Evolutionary conservation across 2,329 filamentous ascomycete genomes (phyloP).

Genomic region (Zymoseptoria passerinii): DNA sequence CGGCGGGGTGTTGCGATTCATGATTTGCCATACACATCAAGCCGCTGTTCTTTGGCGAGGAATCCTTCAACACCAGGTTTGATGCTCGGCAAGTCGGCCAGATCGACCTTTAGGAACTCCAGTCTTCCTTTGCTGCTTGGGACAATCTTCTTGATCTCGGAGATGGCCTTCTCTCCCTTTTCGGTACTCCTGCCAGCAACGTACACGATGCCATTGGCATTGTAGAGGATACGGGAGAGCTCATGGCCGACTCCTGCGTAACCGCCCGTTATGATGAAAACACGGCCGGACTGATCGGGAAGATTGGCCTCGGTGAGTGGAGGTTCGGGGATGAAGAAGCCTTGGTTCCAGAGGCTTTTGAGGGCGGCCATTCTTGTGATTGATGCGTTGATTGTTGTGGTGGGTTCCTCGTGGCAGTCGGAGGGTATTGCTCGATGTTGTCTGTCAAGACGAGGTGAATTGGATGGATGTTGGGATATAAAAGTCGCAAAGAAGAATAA

Average conservation of each 20-base stretch:
- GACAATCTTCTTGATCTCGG: constrained; percentile 32
- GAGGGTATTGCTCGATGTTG: neutral
- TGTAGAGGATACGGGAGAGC: constrained; percentile 47
- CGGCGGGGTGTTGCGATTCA: no score
- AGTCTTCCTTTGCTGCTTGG: constrained; percentile 35
- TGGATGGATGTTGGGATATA: no score
- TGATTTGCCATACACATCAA: no score
- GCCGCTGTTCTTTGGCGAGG: constrained; percentile 26
- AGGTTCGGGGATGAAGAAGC: constrained; percentile 28
- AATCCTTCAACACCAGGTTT: constrained; percentile 30
- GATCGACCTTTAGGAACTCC: constrained; percentile 42
- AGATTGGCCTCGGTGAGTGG: constrained; percentile 38
- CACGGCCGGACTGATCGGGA: constrained; percentile 35
- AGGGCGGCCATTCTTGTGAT: neutral
- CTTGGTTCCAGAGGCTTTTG: constrained; percentile 11
- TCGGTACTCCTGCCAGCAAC: constrained; percentile 42
- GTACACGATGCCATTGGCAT: constrained; percentile 47
- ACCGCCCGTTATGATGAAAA: constrained; percentile 47
- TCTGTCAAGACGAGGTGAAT: no score
- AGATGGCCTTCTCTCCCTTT: constrained; percentile 41
- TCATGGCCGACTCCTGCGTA: constrained; percentile 45
- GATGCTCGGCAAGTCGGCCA: constrained; percentile 29
- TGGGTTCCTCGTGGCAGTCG: neutral
- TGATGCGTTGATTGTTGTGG: neutral
- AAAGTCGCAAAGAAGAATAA: no score